These are phyloP conservation scores for Diplodia intermedia DNA, from an alignment of 2,329 filamentous ascomycete genomes.

Conservation along the genomic window DNA sequence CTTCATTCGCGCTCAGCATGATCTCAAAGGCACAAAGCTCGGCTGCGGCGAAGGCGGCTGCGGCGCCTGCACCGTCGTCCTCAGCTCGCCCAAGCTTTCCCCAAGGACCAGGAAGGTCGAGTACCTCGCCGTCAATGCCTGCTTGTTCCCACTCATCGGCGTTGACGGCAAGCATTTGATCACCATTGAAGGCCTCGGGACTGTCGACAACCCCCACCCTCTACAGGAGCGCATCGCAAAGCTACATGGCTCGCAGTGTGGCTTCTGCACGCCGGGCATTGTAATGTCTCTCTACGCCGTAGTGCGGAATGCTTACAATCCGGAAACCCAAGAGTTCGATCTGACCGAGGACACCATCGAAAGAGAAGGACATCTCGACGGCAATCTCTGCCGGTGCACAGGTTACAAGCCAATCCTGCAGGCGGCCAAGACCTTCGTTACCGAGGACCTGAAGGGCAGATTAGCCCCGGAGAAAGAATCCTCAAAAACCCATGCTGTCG, in stretches of 20 bases:
- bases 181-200: conserved; percentile 92
- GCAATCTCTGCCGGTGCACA: conserved; percentile 91
- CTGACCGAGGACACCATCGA: conserved; percentile 48
- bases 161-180: conserved; percentile 97
- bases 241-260: conserved; percentile 88
- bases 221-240: conserved; percentile 89
- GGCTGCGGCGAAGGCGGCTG: conserved; percentile 96
- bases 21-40: conserved; percentile 91
- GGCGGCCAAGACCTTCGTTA: conserved; percentile 86
- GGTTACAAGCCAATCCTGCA: conserved; percentile 93
- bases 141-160: conserved; percentile 85
- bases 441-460: conserved; percentile 54
- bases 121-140: conserved; percentile 94
- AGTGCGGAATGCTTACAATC: conserved; percentile 69
- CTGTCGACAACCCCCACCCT: conserved; percentile 82
- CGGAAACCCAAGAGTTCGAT: conserved; percentile 44
- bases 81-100: conserved; percentile 33
- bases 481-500: conserved; percentile 6
- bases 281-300: conserved; percentile 92
- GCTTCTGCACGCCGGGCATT: conserved; percentile 95
- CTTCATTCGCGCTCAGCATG: conserved; percentile 81
- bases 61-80: conserved; percentile 86
- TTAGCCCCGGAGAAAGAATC: conserved; percentile 35
- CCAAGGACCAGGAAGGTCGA: conserved; percentile 72
- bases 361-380: conserved; percentile 71